Evolutionary conservation across 208 protist genomes (phyloP).

Genomic region (Leishmania amazonensis): DNA sequence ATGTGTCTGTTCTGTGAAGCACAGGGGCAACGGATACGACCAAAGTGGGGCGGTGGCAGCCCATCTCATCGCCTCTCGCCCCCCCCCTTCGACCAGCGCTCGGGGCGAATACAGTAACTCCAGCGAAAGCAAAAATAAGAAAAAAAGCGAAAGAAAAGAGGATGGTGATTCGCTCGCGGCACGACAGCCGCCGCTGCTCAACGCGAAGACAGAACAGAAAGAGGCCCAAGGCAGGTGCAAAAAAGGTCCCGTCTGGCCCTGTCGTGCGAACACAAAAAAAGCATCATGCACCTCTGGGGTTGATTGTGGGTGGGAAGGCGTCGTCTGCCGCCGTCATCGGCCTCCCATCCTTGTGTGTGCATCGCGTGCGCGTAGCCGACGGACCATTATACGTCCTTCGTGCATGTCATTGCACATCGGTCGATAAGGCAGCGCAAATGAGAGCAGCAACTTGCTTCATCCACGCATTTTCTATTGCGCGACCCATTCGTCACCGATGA

Average conservation of each 20-base stretch:
- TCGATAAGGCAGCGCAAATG: not conserved
- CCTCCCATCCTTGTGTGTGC: not conserved
- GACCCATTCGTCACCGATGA: not conserved
- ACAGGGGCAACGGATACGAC: not conserved
- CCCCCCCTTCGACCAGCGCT: not conserved
- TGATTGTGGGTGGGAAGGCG: not conserved
- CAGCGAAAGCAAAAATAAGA: not conserved
- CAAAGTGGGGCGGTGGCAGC: not conserved
- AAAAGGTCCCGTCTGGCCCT: not conserved
- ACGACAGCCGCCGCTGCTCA: not conserved
- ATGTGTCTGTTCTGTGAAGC: not conserved
- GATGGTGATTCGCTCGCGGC: not conserved
- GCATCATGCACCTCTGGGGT: not conserved
- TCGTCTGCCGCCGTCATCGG: not conserved
- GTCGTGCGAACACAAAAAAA: not conserved
- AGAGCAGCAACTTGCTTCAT: not conserved
- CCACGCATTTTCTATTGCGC: not conserved
- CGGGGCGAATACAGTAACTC: not conserved
- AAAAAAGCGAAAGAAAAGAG: not conserved
- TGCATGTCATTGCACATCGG: not conserved
- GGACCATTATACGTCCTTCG: not conserved
- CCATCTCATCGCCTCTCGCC: not conserved
- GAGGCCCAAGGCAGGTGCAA: not conserved
- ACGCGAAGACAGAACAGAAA: too few species aligned
- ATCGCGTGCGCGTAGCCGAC: not conserved